Conservation (phyloP, 768 basidiomycete genomes). For the Mrakia hoshinonis region DNA sequence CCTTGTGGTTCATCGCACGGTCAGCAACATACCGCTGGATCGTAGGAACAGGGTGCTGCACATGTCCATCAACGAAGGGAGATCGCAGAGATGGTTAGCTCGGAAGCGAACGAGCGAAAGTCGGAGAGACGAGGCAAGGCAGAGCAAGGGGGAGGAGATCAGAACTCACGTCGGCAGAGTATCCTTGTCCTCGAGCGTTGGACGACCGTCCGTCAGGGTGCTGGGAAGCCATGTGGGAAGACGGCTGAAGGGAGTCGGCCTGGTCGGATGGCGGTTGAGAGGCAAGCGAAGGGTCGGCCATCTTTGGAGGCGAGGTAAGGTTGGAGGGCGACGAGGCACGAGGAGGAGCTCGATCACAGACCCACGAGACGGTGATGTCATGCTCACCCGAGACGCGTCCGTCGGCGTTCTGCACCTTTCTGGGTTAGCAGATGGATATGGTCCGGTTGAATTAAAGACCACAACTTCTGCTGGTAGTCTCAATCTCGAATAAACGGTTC, state of each 20-base stretch:
- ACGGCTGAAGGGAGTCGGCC: not conserved
- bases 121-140: not conserved
- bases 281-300: not conserved
- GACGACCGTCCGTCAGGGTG: not conserved
- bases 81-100: not conserved
- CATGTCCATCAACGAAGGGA: not conserved
- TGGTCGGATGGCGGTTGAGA: not conserved
- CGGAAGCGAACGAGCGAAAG: not conserved
- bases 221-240: not conserved
- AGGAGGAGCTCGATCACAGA: no score
- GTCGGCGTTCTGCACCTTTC: no score
- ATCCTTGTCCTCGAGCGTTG: conserved; percentile 13
- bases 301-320: no score
- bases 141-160: not conserved
- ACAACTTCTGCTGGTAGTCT: no score
- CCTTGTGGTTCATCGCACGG: conserved; percentile 25
- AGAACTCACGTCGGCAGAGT: not conserved
- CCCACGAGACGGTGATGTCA: no score
- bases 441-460: no score
- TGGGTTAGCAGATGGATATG: no score
- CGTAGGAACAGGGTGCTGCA: conserved; percentile 8
- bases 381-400: no score
- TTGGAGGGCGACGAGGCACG: no score
- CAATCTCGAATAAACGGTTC: no score
- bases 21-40: conserved; percentile 12